Conservation (phyloP, 352 stramenopile genomes). For the Nothophytophthora sp. region DNA sequence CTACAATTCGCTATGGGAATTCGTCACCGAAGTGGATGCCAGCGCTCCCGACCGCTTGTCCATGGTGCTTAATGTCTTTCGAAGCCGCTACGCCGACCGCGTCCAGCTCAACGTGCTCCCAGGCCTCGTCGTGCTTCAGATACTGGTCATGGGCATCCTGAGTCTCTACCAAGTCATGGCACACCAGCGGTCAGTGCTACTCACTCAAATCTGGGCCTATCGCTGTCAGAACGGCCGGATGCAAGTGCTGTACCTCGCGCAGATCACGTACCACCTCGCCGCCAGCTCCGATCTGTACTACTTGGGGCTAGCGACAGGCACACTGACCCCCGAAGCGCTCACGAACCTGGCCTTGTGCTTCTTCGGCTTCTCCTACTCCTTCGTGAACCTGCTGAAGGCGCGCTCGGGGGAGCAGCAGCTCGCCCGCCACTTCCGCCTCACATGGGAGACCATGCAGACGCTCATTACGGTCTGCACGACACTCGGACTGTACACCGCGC, state of each 20-base stretch:
- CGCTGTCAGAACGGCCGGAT: conserved; percentile 14
- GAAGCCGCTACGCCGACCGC: conserved; percentile 12
- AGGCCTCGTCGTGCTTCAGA: conserved; percentile 15
- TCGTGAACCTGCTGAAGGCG: conserved; percentile 13
- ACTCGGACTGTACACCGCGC: neutral
- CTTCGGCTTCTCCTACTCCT: conserved; percentile 18
- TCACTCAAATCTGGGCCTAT: conserved; percentile 24
- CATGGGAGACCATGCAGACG: conserved; percentile 17
- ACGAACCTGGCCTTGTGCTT: conserved; percentile 7
- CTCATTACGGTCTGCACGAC: conserved; percentile 1
- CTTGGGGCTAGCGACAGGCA: conserved; percentile 14
- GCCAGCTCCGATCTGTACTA: conserved; percentile 20
- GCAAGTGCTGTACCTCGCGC: conserved; percentile 15
- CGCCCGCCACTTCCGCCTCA: conserved; percentile 7
- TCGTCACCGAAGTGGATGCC: conserved; percentile 1
- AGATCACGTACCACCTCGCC: conserved; percentile 23
- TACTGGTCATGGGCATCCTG: conserved; percentile 21
- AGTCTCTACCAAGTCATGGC: conserved; percentile 24
- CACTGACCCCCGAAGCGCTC: conserved; percentile 9
- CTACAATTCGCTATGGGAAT: conserved; percentile 20
- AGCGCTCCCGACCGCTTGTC: neutral
- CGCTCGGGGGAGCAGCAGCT: conserved; percentile 13
- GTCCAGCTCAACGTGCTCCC: conserved; percentile 14
- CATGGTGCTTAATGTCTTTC: conserved; percentile 8
- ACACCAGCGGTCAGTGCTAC: conserved; percentile 19